A percentile compares a stretch with the other conserved stretches of the same genome.
phyloP scores from a whole-genome alignment of 257 asterid genomes.

The Oldenlandia corymbosa region DNA sequence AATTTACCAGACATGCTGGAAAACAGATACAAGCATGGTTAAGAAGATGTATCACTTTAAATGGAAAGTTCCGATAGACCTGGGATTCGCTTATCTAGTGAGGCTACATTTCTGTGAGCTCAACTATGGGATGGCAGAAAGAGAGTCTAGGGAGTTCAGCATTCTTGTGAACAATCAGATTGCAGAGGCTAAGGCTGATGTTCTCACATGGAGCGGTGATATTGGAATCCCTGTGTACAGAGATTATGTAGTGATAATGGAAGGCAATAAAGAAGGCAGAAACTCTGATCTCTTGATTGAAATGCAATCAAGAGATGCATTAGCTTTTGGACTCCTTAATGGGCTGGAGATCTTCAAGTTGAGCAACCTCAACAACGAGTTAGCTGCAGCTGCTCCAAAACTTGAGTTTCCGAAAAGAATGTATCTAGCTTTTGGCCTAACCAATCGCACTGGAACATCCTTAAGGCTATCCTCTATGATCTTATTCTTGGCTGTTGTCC shows the following conservation, averaged over 20 bases:
- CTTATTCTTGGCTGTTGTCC: neutral
- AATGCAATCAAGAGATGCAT: slow-evolving; percentile 1
- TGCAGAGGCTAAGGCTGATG: neutral
- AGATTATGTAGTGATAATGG: slow-evolving; percentile 1
- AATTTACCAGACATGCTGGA: slow-evolving; percentile 37
- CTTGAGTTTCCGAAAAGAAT: neutral
- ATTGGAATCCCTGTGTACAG: slow-evolving; percentile 10
- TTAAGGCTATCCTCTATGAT: neutral
- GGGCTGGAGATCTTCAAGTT: slow-evolving; percentile 21
- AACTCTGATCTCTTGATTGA: slow-evolving; percentile 4
- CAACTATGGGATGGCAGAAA: neutral
- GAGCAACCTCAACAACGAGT: slow-evolving; percentile 6
- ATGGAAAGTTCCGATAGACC: slow-evolving; percentile 6
- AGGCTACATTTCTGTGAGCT: slow-evolving; percentile 11
- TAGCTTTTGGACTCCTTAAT: neutral
- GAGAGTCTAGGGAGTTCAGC: neutral
- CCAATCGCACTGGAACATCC: neutral
- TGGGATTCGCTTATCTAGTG: slow-evolving; percentile 8
- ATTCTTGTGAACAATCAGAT: slow-evolving; percentile 11
- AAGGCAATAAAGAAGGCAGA: neutral
- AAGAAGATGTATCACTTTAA: neutral
- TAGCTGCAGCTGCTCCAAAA: slow-evolving; percentile 9
- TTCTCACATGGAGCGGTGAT: slow-evolving; percentile 8
- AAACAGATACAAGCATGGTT: neutral
- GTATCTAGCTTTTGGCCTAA: neutral